A percentile compares a stretch with the other conserved stretches of the same genome.
phyloP scores from a whole-genome alignment of 2,329 filamentous ascomycete genomes.

The Daldinia sp. region DNA sequence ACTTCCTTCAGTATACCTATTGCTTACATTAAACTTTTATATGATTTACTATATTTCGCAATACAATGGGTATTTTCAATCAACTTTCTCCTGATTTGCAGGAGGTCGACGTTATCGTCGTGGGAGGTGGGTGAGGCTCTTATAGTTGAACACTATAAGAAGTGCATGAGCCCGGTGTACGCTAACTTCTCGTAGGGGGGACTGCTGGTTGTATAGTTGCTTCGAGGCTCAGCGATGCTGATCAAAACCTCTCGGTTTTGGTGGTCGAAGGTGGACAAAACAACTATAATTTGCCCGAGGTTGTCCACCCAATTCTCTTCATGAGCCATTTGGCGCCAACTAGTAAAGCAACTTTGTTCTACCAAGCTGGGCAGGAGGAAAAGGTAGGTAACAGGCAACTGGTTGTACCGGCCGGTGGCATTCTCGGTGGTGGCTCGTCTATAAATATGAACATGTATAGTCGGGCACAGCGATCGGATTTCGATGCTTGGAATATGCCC shows the following conservation, averaged over 20 bases:
- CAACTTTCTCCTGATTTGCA: not conserved
- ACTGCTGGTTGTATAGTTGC: constrained; percentile 8
- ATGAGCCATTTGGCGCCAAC: constrained; percentile 26
- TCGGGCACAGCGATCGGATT: constrained; percentile 51
- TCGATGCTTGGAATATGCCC: constrained; percentile 45
- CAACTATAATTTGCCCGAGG: constrained; percentile 3
- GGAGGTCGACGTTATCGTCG: constrained; percentile 7
- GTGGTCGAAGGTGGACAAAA: constrained; percentile 6
- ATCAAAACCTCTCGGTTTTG: constrained; percentile 3
- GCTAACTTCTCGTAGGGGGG: constrained; percentile 2
- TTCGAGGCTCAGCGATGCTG: constrained; percentile 5
- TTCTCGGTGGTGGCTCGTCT: constrained; percentile 66
- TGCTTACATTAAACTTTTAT: not conserved
- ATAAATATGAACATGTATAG: constrained; percentile 60
- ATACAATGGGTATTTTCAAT: not conserved
- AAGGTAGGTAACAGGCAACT: constrained; percentile 21
- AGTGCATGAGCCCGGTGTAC: not conserved
- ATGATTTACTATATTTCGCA: not conserved
- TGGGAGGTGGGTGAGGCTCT: constrained; percentile 1
- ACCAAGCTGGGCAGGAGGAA: constrained; percentile 14
- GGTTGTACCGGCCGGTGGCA: constrained; percentile 49
- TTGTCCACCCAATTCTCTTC: constrained; percentile 29
- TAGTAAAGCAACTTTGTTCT: constrained; percentile 11
- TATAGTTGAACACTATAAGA: not conserved
- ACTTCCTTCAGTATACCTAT: not conserved